A percentile compares a stretch with the other conserved stretches of the same genome.
Evolutionary conservation across 2,329 filamentous ascomycete genomes (phyloP).

Genomic region (Dactylellina haptotyla): DNA sequence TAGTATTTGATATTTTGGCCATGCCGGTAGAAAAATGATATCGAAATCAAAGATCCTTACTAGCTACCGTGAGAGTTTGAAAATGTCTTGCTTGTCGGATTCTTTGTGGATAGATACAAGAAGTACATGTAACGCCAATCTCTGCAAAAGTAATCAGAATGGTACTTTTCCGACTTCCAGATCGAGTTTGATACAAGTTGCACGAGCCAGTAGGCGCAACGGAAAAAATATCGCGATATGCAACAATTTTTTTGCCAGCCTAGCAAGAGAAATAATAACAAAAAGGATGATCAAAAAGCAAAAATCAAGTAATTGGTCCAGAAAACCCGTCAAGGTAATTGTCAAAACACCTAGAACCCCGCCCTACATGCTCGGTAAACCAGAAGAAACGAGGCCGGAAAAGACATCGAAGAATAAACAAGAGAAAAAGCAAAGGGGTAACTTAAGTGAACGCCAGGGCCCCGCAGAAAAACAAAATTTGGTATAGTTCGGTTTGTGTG

Average conservation of each 20-base stretch:
- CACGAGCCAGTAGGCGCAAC: neutral
- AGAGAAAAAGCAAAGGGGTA: slow-evolving; percentile 30
- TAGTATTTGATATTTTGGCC: neutral
- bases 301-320: slow-evolving; percentile 5
- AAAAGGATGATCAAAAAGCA: slow-evolving; percentile 10
- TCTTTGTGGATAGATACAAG: slow-evolving; percentile 4
- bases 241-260: neutral
- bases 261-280: slow-evolving; percentile 1
- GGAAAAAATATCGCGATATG: neutral
- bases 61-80: slow-evolving; percentile 42
- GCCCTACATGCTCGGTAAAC: slow-evolving; percentile 41
- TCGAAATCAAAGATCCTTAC: slow-evolving; percentile 17
- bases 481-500: neutral
- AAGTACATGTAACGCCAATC: neutral
- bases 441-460: slow-evolving; percentile 26
- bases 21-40: neutral
- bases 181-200: neutral
- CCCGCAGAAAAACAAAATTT: slow-evolving; percentile 24
- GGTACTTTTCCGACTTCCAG: neutral
- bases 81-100: slow-evolving; percentile 32
- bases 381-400: slow-evolving; percentile 30
- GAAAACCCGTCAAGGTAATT: slow-evolving; percentile 39
- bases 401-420: slow-evolving; percentile 4
- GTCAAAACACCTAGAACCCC: slow-evolving; percentile 49
- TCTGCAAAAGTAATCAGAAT: neutral